Percentiles rank a stretch among this genome's conserved stretches.
Conservation (phyloP, 1,139 yeast species). For the Geotrichum candidum region DNA sequence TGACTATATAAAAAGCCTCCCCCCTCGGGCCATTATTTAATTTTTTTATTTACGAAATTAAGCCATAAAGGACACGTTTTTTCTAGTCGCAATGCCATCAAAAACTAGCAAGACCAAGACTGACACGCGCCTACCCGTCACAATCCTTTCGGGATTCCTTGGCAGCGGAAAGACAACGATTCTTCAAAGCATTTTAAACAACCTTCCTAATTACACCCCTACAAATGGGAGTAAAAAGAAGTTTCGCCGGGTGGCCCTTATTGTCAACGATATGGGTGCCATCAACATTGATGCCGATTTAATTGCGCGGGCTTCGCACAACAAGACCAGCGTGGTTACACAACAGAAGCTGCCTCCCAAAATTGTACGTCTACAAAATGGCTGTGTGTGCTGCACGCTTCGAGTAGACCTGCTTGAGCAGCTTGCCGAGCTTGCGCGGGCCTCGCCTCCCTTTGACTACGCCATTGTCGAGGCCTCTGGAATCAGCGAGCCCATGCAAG, state of each 20-base stretch:
- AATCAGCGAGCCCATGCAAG: conserved; percentile 47
- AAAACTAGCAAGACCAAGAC: neutral
- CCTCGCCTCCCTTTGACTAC: conserved; percentile 37
- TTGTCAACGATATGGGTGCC: conserved; percentile 39
- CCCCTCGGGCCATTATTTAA: neutral
- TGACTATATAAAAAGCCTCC: neutral
- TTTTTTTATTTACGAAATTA: too few species aligned
- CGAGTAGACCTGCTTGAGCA: conserved; percentile 45
- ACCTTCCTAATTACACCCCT: conserved; percentile 25
- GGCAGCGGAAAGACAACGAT: conserved; percentile 46
- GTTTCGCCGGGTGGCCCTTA: conserved; percentile 38
- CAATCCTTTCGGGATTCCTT: conserved; percentile 42
- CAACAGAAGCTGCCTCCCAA: conserved; percentile 38
- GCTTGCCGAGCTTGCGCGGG: conserved; percentile 35
- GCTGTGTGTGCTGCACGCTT: conserved; percentile 46
- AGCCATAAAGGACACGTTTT: neutral
- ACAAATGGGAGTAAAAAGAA: neutral
- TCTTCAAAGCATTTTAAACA: conserved; percentile 38
- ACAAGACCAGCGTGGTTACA: conserved; percentile 34
- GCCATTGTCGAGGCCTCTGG: conserved; percentile 45
- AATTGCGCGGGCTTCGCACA: conserved; percentile 27
- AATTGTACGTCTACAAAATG: conserved; percentile 43
- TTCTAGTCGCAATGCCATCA: neutral
- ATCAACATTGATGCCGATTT: conserved; percentile 42
- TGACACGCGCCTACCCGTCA: conserved; percentile 34